phyloP scores from a whole-genome alignment of 352 stramenopile genomes.

The Globisporangium radiosum region DNA sequence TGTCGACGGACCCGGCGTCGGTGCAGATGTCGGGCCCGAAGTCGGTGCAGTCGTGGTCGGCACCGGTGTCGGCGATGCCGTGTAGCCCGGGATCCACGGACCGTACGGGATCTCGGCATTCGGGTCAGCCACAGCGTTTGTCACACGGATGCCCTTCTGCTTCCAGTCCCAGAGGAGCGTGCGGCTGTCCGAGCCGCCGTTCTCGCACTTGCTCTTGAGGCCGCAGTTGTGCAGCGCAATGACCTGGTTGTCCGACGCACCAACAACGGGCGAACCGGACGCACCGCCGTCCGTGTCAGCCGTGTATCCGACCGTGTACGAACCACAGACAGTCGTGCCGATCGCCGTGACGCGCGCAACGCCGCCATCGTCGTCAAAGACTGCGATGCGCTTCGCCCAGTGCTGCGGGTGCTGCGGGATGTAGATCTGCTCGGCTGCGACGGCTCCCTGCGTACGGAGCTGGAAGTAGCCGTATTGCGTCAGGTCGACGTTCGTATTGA shows the following conservation, averaged over 20 bases:
- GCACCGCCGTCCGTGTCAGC: slow-evolving; percentile 34
- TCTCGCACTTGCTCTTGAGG: slow-evolving; percentile 35
- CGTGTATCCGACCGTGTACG: slow-evolving; percentile 30
- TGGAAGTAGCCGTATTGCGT: slow-evolving; percentile 26
- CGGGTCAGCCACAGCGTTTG: slow-evolving; percentile 19
- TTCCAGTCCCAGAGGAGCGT: slow-evolving; percentile 48
- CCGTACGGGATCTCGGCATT: slow-evolving; percentile 14
- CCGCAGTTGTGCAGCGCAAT: slow-evolving; percentile 47
- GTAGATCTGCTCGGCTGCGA: slow-evolving; percentile 33
- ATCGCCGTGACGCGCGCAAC: slow-evolving; percentile 13
- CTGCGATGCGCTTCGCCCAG: slow-evolving; percentile 28
- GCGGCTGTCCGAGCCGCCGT: slow-evolving; percentile 62
- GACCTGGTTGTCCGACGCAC: slow-evolving; percentile 32
- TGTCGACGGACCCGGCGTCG: slow-evolving; percentile 16
- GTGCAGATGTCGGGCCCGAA: slow-evolving; percentile 2
- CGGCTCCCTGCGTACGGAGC: slow-evolving; percentile 19
- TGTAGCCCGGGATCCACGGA: slow-evolving; percentile 17
- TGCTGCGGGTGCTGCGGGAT: slow-evolving; percentile 37
- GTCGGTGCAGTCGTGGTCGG: slow-evolving; percentile 3
- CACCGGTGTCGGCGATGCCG: neutral
- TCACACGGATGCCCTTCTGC: slow-evolving; percentile 15
- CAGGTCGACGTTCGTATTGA: slow-evolving; percentile 17
- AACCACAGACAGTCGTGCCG: slow-evolving; percentile 21
- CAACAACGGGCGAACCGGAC: slow-evolving; percentile 38
- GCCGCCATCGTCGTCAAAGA: slow-evolving; percentile 20